A percentile compares a stretch with the other conserved stretches of the same genome.
Evolutionary conservation across 768 basidiomycete species (phyloP).

Genomic region (Phaeotremella fagi): DNA sequence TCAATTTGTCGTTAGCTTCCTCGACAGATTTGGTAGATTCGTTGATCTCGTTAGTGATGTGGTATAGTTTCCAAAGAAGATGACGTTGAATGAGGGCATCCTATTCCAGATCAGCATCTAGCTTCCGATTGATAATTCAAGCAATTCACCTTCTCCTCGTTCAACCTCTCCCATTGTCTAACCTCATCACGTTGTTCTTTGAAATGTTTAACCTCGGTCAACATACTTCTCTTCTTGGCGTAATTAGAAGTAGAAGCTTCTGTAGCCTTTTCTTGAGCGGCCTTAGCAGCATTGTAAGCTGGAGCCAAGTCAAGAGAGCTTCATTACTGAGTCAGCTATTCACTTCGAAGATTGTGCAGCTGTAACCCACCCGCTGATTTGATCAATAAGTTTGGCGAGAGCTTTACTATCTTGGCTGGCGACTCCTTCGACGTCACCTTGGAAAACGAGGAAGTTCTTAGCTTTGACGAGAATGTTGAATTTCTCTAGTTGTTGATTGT

Average conservation of each 20-base stretch:
- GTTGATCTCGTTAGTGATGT: conserved; percentile 79
- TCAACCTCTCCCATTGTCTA: conserved; percentile 73
- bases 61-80: conserved; percentile 79
- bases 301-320: conserved; percentile 75
- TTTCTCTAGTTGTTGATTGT: conserved; percentile 76
- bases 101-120: no score
- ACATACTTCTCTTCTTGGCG: conserved; percentile 84
- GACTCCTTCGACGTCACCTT: conserved; percentile 97
- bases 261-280: conserved; percentile 79
- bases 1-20: conserved; percentile 66
- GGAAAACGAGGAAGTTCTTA: conserved; percentile 98
- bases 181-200: conserved; percentile 95
- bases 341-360: no score
- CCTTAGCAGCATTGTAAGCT: conserved; percentile 85
- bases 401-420: conserved; percentile 90
- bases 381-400: conserved; percentile 83
- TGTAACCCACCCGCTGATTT: conserved; percentile 74
- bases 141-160: conserved; percentile 65
- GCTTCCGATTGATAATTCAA: background rate
- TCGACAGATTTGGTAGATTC: conserved; percentile 65
- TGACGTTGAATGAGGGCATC: conserved; percentile 77
- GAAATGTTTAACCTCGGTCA: conserved; percentile 93
- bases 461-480: conserved; percentile 98
- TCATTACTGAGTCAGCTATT: background rate
- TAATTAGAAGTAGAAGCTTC: conserved; percentile 94